Conservation (phyloP, 139 green algal species). For the Ulvella scutata region DNA sequence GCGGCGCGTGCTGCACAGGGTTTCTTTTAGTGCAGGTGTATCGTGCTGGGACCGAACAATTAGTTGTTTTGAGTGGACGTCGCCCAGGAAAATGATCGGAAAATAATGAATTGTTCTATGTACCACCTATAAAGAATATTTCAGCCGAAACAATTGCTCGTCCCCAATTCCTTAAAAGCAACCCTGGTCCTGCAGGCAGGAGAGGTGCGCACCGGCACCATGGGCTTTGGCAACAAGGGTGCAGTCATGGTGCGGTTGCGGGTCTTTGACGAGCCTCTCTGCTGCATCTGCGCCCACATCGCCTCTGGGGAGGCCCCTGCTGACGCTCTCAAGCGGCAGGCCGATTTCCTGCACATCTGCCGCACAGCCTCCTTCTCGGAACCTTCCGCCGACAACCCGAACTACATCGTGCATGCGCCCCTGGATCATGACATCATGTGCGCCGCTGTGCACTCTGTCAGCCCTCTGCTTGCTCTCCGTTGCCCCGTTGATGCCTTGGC, state of each 20-base stretch:
- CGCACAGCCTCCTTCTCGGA: slow-evolving; percentile 26
- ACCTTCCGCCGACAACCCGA: not conserved
- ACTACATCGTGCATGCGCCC: not conserved
- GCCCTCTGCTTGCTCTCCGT: not conserved
- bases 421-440: not conserved
- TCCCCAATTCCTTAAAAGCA: too few species aligned
- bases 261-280: slow-evolving; percentile 41
- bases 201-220: not conserved
- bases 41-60: too few species aligned
- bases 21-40: too few species aligned
- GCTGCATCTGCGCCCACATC: slow-evolving; percentile 49
- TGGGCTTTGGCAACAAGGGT: slow-evolving; percentile 14
- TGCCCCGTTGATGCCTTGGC: too few species aligned
- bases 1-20: too few species aligned
- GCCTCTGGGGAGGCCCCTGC: slow-evolving; percentile 30
- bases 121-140: too few species aligned
- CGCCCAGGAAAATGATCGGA: too few species aligned
- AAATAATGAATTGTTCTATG: too few species aligned
- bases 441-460: not conserved
- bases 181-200: too few species aligned
- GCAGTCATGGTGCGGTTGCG: slow-evolving; percentile 47
- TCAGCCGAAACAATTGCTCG: too few species aligned
- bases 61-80: too few species aligned
- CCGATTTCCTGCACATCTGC: slow-evolving; percentile 49
- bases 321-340: slow-evolving; percentile 49